These are phyloP conservation scores for Euphorbia tirucalli DNA, from an alignment of 345 rosid genomes.

Conservation along the genomic window DNA sequence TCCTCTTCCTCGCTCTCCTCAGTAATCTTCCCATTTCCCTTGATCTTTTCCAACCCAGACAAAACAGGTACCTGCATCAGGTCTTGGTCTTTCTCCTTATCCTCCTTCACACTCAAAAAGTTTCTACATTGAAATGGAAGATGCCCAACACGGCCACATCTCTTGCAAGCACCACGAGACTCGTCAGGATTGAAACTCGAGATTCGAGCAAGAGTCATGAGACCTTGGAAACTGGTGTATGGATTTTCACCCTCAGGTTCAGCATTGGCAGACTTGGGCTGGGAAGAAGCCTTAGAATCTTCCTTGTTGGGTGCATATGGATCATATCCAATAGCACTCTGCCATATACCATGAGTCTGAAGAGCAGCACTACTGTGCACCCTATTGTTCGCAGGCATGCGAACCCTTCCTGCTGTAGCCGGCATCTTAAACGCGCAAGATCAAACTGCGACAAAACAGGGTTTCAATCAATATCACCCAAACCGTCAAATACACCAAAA, in stretches of 20 bases:
- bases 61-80: slow-evolving; percentile 60
- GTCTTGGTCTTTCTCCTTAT: slow-evolving; percentile 61
- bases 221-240: slow-evolving; percentile 76
- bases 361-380: slow-evolving; percentile 98
- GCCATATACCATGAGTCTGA: slow-evolving; percentile 99
- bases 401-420: slow-evolving; percentile 99
- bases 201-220: slow-evolving; percentile 76
- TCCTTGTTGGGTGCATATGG: slow-evolving; percentile 94
- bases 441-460: neutral
- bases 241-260: slow-evolving; percentile 77
- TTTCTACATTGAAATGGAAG: slow-evolving; percentile 87
- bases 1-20: slow-evolving; percentile 56
- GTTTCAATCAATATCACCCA: neutral
- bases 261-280: slow-evolving; percentile 32
- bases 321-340: slow-evolving; percentile 91
- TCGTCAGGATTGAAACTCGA: slow-evolving; percentile 76
- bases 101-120: slow-evolving; percentile 76
- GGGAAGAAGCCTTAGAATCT: slow-evolving; percentile 52
- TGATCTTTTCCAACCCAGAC: slow-evolving; percentile 71
- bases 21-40: slow-evolving; percentile 50
- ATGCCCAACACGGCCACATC: slow-evolving; percentile 93
- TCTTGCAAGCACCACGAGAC: slow-evolving; percentile 90
- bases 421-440: slow-evolving; percentile 59
- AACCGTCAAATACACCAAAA: neutral
- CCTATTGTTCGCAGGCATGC: slow-evolving; percentile 99